A percentile compares a stretch with the other conserved stretches of the same genome.
Evolutionary conservation across 2,329 filamentous ascomycete genomes (phyloP).

Genomic region (Penicillium polonicum): DNA sequence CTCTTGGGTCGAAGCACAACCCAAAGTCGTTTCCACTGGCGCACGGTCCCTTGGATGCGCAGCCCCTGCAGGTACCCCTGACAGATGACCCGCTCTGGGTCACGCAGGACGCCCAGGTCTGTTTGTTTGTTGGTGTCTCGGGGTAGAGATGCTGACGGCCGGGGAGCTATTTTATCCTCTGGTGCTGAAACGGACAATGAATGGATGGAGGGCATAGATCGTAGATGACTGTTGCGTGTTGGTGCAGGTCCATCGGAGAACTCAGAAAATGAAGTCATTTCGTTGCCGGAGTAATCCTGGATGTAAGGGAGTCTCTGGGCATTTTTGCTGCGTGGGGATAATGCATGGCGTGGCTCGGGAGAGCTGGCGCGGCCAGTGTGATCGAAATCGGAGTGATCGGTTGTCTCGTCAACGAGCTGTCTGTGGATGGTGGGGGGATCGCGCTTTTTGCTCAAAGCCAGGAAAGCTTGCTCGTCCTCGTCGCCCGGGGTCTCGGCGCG

Average conservation of each 20-base stretch:
- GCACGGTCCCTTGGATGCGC: conserved; percentile 74
- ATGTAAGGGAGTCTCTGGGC: conserved; percentile 33
- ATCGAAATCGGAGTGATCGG: conserved; percentile 46
- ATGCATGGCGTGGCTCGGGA: conserved; percentile 34
- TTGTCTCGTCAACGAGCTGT: conserved; percentile 39
- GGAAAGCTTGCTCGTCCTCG: conserved; percentile 82
- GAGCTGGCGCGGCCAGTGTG: conserved; percentile 33
- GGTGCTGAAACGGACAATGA: conserved; percentile 31
- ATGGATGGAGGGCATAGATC: conserved; percentile 32
- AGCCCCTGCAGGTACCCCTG: conserved; percentile 87
- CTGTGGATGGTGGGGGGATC: conserved; percentile 25
- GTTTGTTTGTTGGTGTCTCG: conserved; percentile 65
- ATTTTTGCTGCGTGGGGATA: conserved; percentile 27
- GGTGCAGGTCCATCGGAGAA: conserved; percentile 63
- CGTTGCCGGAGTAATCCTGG: conserved; percentile 62
- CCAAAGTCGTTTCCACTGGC: conserved; percentile 95
- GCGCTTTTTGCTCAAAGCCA: conserved; percentile 40
- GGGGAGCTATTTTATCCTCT: conserved; percentile 33
- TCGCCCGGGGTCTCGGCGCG: conserved; percentile 78
- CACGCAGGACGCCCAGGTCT: conserved; percentile 54
- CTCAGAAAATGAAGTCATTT: conserved; percentile 78
- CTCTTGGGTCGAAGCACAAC: conserved; percentile 82
- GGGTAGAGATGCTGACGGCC: conserved; percentile 9
- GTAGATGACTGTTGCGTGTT: conserved; percentile 28
- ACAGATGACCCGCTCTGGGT: conserved; percentile 87